Conservation (phyloP, 2,329 filamentous ascomycete genomes). For the Trichoderma gracile region DNA sequence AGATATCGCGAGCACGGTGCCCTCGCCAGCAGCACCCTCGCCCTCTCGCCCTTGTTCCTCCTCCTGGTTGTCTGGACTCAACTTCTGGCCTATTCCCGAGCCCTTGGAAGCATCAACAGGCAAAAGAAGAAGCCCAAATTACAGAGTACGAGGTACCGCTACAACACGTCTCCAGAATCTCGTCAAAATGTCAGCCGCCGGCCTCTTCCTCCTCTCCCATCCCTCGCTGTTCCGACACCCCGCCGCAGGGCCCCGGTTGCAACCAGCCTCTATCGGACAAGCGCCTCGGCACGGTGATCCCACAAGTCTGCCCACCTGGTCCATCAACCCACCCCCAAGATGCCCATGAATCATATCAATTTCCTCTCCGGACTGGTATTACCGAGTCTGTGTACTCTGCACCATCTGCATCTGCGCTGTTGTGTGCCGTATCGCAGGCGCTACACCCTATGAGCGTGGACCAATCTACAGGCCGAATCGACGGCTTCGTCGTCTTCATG, state of each 20-base stretch:
- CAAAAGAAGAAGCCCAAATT: too few relatives aligned
- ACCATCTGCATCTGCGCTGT: neutral
- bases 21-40: too few relatives aligned
- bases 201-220: neutral
- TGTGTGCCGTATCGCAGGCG: neutral
- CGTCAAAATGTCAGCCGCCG: too few relatives aligned
- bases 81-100: too few relatives aligned
- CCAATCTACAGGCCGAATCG: slow-evolving; percentile 14
- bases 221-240: slow-evolving; percentile 9
- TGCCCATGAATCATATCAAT: slow-evolving; percentile 1
- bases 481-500: neutral
- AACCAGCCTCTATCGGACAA: slow-evolving; percentile 22
- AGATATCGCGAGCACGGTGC: too few relatives aligned
- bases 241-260: slow-evolving; percentile 5
- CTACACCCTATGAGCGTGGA: neutral
- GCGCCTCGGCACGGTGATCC: slow-evolving; percentile 20
- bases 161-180: too few relatives aligned
- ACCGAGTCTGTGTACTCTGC: neutral
- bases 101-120: too few relatives aligned
- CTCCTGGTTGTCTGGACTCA: too few relatives aligned
- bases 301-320: neutral
- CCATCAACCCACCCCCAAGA: slow-evolving; percentile 14
- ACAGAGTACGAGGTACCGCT: too few relatives aligned
- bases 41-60: too few relatives aligned
- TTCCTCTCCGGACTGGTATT: neutral